A percentile compares a stretch with the other conserved stretches of the same genome.
These are phyloP conservation scores for Thermothelomyces thermophilus DNA, from an alignment of 2,329 filamentous ascomycete genomes.

Conservation along the genomic window DNA sequence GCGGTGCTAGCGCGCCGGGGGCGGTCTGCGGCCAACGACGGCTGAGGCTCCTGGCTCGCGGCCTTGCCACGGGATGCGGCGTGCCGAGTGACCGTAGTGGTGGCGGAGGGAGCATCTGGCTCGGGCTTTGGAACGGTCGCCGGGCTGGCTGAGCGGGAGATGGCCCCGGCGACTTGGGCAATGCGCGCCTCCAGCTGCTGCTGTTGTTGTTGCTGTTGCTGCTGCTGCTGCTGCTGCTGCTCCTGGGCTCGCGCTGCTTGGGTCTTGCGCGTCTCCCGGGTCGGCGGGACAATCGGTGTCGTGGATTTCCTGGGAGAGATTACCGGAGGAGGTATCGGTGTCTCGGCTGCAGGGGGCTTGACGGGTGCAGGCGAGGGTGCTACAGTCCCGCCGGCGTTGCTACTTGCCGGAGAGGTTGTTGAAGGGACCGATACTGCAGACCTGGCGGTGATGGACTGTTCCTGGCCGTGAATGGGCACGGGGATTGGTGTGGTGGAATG, in stretches of 20 bases:
- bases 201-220: conserved; percentile 20
- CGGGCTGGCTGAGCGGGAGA: conserved; percentile 25
- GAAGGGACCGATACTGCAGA: conserved; percentile 22
- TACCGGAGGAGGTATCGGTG: conserved; percentile 27
- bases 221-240: conserved; percentile 16
- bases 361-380: conserved; percentile 22
- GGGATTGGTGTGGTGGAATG: conserved; percentile 33
- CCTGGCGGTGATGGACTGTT: conserved; percentile 26
- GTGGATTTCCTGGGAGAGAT: conserved; percentile 30
- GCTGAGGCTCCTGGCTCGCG: conserved; percentile 44
- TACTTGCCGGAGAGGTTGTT: conserved; percentile 26
- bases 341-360: conserved; percentile 29
- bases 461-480: conserved; percentile 27
- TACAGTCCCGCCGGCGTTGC: conserved; percentile 18
- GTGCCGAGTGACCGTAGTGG: conserved; percentile 32
- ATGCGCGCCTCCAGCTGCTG: conserved; percentile 5
- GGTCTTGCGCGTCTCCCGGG: conserved; percentile 30
- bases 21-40: conserved; percentile 45
- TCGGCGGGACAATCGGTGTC: conserved; percentile 31
- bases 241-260: conserved; percentile 26
- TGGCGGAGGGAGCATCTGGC: conserved; percentile 11
- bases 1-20: conserved; percentile 51
- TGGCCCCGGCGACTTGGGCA: conserved; percentile 8
- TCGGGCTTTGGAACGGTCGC: conserved; percentile 31
- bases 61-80: conserved; percentile 49